Percentiles rank a stretch among this genome's conserved stretches.
phyloP scores from a whole-genome alignment of 2,329 filamentous ascomycete species.

The Apiospora saccharicola region DNA sequence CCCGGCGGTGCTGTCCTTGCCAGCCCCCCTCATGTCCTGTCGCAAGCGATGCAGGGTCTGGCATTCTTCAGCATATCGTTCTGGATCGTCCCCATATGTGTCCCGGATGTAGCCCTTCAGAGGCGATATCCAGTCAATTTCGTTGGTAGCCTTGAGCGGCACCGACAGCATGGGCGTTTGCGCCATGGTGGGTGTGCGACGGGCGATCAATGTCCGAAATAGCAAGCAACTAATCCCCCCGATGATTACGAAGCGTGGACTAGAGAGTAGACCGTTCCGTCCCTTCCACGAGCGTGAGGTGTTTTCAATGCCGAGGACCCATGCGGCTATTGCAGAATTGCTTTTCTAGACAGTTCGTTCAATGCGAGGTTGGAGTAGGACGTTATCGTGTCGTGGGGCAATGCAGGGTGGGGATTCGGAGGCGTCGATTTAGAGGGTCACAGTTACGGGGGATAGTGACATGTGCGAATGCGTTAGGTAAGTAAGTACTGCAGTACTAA shows the following conservation, averaged over 20 bases:
- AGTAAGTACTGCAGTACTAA: no score
- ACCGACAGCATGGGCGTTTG: constrained; percentile 95
- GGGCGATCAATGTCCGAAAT: constrained; percentile 16
- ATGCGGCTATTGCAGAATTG: constrained; percentile 4
- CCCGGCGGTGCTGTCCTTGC: constrained; percentile 93
- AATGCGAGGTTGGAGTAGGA: constrained; percentile 19
- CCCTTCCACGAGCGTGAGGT: constrained; percentile 10
- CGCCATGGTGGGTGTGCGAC: constrained; percentile 42
- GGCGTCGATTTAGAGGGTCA: constrained; percentile 12
- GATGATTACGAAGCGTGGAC: neutral
- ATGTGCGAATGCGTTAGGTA: neutral
- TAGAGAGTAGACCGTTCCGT: constrained; percentile 20
- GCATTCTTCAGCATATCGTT: constrained; percentile 95
- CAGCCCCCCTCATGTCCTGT: constrained; percentile 97
- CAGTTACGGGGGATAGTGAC: constrained; percentile 3
- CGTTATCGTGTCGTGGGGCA: constrained; percentile 17
- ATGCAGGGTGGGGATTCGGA: constrained; percentile 17
- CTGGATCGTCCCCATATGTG: constrained; percentile 95
- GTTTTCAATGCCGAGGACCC: constrained; percentile 4
- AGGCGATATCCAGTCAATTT: constrained; percentile 96
- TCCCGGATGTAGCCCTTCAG: constrained; percentile 93
- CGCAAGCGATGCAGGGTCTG: constrained; percentile 90
- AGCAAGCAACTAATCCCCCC: constrained; percentile 5
- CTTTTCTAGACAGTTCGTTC: constrained; percentile 3
- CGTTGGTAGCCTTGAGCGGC: constrained; percentile 92